Percentiles rank a stretch among this genome's conserved stretches.
Conservation (phyloP, 2,329 filamentous ascomycete species). For the Aspergillus transmontanensis region DNA sequence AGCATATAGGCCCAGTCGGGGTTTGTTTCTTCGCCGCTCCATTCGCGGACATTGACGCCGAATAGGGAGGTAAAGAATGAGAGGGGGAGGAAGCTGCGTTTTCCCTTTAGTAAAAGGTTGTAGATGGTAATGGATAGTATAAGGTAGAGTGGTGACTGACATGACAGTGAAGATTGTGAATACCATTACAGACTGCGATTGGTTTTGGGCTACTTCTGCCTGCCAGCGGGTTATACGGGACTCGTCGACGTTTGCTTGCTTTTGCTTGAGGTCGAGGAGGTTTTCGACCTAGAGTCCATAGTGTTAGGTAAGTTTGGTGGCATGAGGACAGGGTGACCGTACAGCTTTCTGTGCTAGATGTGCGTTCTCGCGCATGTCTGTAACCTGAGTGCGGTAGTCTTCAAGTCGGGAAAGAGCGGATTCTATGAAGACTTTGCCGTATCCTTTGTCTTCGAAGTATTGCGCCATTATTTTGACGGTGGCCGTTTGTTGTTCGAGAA, state of each 20-base stretch:
- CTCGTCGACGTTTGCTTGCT: slow-evolving; percentile 68
- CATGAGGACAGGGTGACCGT: slow-evolving; percentile 19
- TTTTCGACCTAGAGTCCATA: slow-evolving; percentile 56
- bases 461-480: slow-evolving; percentile 48
- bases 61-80: slow-evolving; percentile 68
- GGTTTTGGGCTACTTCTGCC: slow-evolving; percentile 63
- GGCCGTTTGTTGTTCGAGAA: slow-evolving; percentile 61
- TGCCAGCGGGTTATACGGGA: slow-evolving; percentile 64
- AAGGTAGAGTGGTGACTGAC: slow-evolving; percentile 22
- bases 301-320: slow-evolving; percentile 5
- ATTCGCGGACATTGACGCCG: slow-evolving; percentile 66
- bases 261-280: slow-evolving; percentile 67
- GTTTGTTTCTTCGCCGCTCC: slow-evolving; percentile 52
- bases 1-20: slow-evolving; percentile 34
- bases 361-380: slow-evolving; percentile 62
- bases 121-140: neutral
- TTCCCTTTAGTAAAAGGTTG: neutral
- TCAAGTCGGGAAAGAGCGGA: slow-evolving; percentile 57
- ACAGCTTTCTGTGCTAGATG: slow-evolving; percentile 60
- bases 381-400: slow-evolving; percentile 58
- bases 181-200: slow-evolving; percentile 63
- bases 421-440: slow-evolving; percentile 55
- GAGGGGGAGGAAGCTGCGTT: slow-evolving; percentile 57
- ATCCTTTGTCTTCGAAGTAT: slow-evolving; percentile 37
- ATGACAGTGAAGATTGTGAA: slow-evolving; percentile 66